Percentiles rank a stretch among this genome's conserved stretches.
Evolutionary conservation across 768 basidiomycete genomes (phyloP).

Genomic region (Psilocybe azurescens): DNA sequence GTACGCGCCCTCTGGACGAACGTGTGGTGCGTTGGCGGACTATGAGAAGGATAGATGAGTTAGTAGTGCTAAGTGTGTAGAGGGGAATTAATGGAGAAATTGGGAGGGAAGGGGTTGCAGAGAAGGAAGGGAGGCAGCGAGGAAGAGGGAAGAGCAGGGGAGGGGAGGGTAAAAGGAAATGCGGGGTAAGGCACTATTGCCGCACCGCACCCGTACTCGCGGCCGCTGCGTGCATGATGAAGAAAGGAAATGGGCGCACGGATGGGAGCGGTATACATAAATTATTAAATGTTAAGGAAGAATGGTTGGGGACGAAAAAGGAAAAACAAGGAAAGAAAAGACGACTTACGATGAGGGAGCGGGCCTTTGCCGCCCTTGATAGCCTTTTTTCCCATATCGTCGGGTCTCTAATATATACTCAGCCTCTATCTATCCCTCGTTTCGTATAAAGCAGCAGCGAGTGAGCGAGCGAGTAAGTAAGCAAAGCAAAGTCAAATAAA

Average conservation of each 20-base stretch:
- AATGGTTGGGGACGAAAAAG: neutral
- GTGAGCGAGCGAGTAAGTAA: too few relatives aligned
- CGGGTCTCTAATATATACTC: neutral
- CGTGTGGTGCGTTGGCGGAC: conserved; percentile 45
- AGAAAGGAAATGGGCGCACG: neutral
- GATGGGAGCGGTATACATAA: neutral
- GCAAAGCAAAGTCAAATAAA: too few relatives aligned
- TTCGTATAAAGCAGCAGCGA: too few relatives aligned
- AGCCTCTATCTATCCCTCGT: too few relatives aligned
- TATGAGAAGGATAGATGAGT: conserved; percentile 17
- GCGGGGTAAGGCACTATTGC: neutral
- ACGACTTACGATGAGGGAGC: conserved; percentile 1
- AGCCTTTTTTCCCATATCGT: conserved; percentile 12
- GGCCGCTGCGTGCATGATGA: neutral
- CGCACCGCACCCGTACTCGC: neutral
- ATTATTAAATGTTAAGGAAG: neutral
- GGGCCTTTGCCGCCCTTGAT: conserved; percentile 30
- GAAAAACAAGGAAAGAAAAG: neutral
- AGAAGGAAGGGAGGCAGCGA: too few relatives aligned
- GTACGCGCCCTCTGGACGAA: conserved; percentile 45
- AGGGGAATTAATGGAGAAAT: neutral
- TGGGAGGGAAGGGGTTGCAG: neutral
- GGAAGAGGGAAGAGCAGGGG: neutral
- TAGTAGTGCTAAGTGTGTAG: neutral
- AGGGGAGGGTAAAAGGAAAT: neutral